phyloP scores from a whole-genome alignment of 1,284 basidiomycete genomes.

The Volvariella surrecta region DNA sequence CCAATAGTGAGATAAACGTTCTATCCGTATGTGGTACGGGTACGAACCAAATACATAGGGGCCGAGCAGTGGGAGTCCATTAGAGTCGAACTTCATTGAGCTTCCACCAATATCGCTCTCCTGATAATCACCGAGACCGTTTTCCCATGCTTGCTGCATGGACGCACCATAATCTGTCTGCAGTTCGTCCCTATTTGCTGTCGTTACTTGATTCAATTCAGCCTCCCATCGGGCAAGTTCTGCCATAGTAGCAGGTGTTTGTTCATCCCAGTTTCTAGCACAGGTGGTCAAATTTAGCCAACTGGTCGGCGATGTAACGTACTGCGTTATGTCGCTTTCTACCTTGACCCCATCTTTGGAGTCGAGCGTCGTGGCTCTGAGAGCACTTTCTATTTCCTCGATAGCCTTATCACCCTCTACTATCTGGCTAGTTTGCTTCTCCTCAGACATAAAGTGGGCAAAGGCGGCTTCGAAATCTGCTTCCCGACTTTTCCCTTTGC shows the following conservation, averaged over 20 bases:
- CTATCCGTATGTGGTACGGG: slow-evolving; percentile 5
- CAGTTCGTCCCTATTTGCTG: slow-evolving; percentile 51
- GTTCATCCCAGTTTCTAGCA: slow-evolving; percentile 19
- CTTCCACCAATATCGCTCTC: slow-evolving; percentile 22
- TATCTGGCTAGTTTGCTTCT: slow-evolving; percentile 42
- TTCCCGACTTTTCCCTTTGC: slow-evolving; percentile 67
- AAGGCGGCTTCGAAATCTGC: slow-evolving; percentile 77
- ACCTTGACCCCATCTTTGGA: too few species aligned
- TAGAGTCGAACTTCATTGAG: slow-evolving; percentile 46
- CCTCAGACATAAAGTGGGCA: slow-evolving; percentile 37
- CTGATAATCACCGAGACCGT: slow-evolving; percentile 35
- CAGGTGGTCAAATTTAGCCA: slow-evolving; percentile 12
- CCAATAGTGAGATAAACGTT: slow-evolving; percentile 2
- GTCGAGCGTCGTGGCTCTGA: slow-evolving; percentile 20
- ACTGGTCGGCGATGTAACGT: too few species aligned
- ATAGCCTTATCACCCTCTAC: slow-evolving; percentile 43
- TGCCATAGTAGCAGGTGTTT: slow-evolving; percentile 45
- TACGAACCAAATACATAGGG: slow-evolving; percentile 70
- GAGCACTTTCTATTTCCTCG: slow-evolving; percentile 28
- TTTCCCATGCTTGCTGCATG: slow-evolving; percentile 61
- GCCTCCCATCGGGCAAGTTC: slow-evolving; percentile 84
- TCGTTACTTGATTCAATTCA: slow-evolving; percentile 79
- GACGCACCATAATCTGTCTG: slow-evolving; percentile 49
- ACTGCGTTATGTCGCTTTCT: too few species aligned
- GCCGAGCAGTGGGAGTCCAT: slow-evolving; percentile 65